Percentiles rank a stretch among this genome's conserved stretches.
phyloP scores from a whole-genome alignment of 2,329 filamentous ascomycete genomes.

The Curvularia sp. region DNA sequence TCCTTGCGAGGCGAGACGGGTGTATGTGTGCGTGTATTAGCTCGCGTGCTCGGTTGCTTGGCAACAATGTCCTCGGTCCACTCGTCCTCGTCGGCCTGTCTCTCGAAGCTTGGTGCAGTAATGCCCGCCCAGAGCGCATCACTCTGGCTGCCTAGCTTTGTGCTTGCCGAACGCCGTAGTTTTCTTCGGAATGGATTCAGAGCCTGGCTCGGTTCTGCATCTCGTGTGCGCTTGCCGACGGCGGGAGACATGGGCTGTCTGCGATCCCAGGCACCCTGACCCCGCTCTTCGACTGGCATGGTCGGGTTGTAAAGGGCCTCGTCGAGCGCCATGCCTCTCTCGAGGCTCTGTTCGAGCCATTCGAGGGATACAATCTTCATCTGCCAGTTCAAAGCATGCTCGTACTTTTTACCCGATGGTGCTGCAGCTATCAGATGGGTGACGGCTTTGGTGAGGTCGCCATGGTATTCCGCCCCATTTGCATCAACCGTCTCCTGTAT shows the following conservation, averaged over 20 bases:
- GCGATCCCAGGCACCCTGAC: slow-evolving; percentile 75
- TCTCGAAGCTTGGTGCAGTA: slow-evolving; percentile 57
- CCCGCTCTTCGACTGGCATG: slow-evolving; percentile 73
- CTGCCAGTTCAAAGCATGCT: slow-evolving; percentile 82
- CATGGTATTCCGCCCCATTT: slow-evolving; percentile 84
- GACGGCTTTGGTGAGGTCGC: slow-evolving; percentile 83
- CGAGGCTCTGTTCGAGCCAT: slow-evolving; percentile 85
- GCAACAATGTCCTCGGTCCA: slow-evolving; percentile 43
- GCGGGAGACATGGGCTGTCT: slow-evolving; percentile 50
- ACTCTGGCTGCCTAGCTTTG: slow-evolving; percentile 79
- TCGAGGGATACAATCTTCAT: slow-evolving; percentile 80
- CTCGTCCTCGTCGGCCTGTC: slow-evolving; percentile 38
- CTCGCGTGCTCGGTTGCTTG: slow-evolving; percentile 31
- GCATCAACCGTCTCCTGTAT: slow-evolving; percentile 72
- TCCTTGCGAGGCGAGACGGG: slow-evolving; percentile 13
- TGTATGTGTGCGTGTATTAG: slow-evolving; percentile 22
- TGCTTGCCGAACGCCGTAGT: slow-evolving; percentile 84
- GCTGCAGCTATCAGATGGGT: slow-evolving; percentile 85
- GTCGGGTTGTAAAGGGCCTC: slow-evolving; percentile 83
- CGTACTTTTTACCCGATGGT: slow-evolving; percentile 87
- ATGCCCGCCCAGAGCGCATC: slow-evolving; percentile 93
- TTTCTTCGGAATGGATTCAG: slow-evolving; percentile 70
- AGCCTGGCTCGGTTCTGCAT: slow-evolving; percentile 34
- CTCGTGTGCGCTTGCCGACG: slow-evolving; percentile 49
- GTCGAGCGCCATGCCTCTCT: slow-evolving; percentile 88